A percentile compares a stretch with the other conserved stretches of the same genome.
These are phyloP conservation scores for Helotiales sp. DNA, from an alignment of 2,329 filamentous ascomycete species.

Conservation along the genomic window DNA sequence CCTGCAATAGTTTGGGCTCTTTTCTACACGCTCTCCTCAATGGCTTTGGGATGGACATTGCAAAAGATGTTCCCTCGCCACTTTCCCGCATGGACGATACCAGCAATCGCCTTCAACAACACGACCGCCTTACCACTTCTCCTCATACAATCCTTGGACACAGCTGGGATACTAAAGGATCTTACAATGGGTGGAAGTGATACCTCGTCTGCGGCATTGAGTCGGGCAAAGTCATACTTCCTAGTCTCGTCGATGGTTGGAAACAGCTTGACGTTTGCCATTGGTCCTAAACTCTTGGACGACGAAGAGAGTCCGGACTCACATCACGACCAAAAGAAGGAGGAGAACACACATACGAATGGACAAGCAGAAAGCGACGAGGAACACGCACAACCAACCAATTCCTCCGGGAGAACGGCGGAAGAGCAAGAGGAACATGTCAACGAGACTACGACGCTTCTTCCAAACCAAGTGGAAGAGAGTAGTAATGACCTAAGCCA, in stretches of 20 bases:
- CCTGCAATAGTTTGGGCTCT: constrained; percentile 48
- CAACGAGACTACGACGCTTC: constrained; percentile 24
- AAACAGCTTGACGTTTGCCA: constrained; percentile 62
- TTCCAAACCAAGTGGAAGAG: constrained; percentile 15
- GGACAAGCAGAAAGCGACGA: constrained; percentile 23
- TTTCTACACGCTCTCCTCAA: constrained; percentile 48
- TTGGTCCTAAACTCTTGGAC: constrained; percentile 58
- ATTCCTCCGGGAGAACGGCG: constrained; percentile 28
- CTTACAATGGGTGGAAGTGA: constrained; percentile 43
- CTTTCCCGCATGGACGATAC: constrained; percentile 53
- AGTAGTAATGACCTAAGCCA: background rate
- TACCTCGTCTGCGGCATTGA: constrained; percentile 47
- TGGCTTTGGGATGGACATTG: constrained; percentile 45
- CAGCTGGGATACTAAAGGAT: constrained; percentile 52
- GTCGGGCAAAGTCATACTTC: constrained; percentile 64
- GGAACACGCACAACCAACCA: constrained; percentile 25
- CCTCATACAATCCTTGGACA: constrained; percentile 41
- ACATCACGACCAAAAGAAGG: constrained; percentile 21
- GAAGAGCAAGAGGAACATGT: constrained; percentile 27
- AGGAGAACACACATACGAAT: constrained; percentile 18
- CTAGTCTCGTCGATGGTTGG: constrained; percentile 62
- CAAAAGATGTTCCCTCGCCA: constrained; percentile 42
- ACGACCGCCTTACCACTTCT: constrained; percentile 54
- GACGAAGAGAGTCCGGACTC: constrained; percentile 35
- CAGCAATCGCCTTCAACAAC: constrained; percentile 57